Conservation (phyloP, 2,329 filamentous ascomycete genomes). For the Stemphylium lycopersici region DNA sequence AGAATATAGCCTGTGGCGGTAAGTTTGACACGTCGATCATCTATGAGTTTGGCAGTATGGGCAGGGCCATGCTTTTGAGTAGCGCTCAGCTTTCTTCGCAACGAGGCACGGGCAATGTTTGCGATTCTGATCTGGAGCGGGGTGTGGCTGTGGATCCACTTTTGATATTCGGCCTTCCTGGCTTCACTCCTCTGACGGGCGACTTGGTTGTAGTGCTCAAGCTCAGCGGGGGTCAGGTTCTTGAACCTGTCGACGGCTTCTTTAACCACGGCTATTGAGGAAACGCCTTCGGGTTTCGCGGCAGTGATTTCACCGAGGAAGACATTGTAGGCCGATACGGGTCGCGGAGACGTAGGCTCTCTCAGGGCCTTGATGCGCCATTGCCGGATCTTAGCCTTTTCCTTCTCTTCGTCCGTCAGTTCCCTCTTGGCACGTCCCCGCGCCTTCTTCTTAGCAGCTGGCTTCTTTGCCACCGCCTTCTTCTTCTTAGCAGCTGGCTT, state of each 20-base stretch:
- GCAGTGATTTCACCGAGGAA: constrained; percentile 33
- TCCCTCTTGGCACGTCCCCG: constrained; percentile 26
- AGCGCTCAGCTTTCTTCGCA: constrained; percentile 35
- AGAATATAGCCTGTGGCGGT: constrained; percentile 47
- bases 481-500: constrained; percentile 21
- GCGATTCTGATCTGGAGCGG: constrained; percentile 64
- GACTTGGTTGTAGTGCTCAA: constrained; percentile 59
- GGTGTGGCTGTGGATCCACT: constrained; percentile 63
- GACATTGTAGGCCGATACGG: constrained; percentile 26
- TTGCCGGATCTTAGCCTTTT: constrained; percentile 33
- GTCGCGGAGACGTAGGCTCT: constrained; percentile 28
- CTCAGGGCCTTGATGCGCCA: constrained; percentile 48
- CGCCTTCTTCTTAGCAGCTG: constrained; percentile 21
- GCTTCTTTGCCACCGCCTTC: constrained; percentile 29
- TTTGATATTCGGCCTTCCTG: constrained; percentile 53
- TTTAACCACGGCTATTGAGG: not conserved
- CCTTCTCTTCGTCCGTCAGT: constrained; percentile 39
- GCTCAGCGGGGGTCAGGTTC: constrained; percentile 41
- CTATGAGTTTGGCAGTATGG: constrained; percentile 50
- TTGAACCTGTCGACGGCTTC: constrained; percentile 26
- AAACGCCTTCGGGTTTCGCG: constrained; percentile 1
- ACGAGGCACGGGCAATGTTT: constrained; percentile 60
- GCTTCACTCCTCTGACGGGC: constrained; percentile 55
- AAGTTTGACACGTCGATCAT: constrained; percentile 60
- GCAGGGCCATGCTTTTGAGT: constrained; percentile 10